These are phyloP conservation scores for Calonectria multiphialidica DNA, from an alignment of 2,329 filamentous ascomycete species.

Conservation along the genomic window DNA sequence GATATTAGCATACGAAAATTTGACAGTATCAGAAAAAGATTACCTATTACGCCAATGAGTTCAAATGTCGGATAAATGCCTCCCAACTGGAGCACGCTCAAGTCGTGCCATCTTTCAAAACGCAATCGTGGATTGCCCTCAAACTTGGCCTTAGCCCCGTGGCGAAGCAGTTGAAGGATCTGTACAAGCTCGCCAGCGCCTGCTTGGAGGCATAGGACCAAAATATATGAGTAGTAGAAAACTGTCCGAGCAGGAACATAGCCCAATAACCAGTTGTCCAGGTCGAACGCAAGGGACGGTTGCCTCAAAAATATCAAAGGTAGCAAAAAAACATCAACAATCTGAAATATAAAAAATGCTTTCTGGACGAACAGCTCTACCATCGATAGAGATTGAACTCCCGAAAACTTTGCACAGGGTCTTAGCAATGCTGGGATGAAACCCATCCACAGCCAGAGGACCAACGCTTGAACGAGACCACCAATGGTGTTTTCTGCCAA, in stretches of 20 bases:
- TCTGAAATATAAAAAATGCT: background rate
- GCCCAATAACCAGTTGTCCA: background rate
- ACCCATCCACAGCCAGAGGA: background rate
- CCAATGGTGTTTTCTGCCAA: background rate
- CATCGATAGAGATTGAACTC: background rate
- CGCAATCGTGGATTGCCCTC: background rate
- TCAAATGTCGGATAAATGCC: background rate
- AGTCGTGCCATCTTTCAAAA: background rate
- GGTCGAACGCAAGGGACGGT: no score
- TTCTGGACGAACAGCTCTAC: slow-evolving; percentile 1
- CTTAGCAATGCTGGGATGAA: background rate
- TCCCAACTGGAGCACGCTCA: background rate
- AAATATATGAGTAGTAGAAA: background rate
- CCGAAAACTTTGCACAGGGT: background rate
- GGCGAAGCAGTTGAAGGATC: background rate
- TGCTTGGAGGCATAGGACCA: slow-evolving; percentile 1
- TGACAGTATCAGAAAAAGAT: background rate
- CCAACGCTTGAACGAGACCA: background rate
- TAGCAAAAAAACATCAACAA: slow-evolving; percentile 4
- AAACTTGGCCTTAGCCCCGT: background rate
- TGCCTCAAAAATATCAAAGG: no score
- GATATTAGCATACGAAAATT: background rate
- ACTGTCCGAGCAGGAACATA: background rate
- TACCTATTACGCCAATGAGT: slow-evolving; percentile 4
- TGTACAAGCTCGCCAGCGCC: background rate